A percentile compares a stretch with the other conserved stretches of the same genome.
phyloP scores from a whole-genome alignment of 2,329 filamentous ascomycete genomes.

The Fusarium abutilonis region DNA sequence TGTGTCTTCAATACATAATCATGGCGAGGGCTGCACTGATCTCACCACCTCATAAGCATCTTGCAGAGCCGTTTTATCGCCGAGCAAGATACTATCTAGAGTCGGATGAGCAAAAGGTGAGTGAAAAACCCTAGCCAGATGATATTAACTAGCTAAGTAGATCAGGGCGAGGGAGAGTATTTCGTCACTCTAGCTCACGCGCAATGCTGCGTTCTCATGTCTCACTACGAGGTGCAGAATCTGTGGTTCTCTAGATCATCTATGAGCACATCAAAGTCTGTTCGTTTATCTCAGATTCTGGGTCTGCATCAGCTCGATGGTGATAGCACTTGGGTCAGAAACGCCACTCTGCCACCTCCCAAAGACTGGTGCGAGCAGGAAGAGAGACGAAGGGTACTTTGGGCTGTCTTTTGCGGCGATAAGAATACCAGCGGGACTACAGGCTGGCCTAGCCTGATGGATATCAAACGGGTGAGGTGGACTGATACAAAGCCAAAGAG shows the following conservation, averaged over 20 bases:
- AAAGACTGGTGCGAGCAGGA: conserved; percentile 78
- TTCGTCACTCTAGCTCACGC: conserved; percentile 71
- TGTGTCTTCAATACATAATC: conserved; percentile 43
- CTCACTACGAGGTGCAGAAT: conserved; percentile 80
- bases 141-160: not conserved
- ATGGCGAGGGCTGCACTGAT: conserved; percentile 32
- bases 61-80: conserved; percentile 36
- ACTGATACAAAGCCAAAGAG: fast-evolving
- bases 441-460: conserved; percentile 84
- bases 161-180: conserved; percentile 40
- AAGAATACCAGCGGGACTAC: conserved; percentile 85
- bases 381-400: conserved; percentile 83
- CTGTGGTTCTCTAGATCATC: conserved; percentile 86
- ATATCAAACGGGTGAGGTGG: conserved; percentile 68
- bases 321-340: conserved; percentile 62
- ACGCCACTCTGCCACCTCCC: conserved; percentile 76
- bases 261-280: conserved; percentile 76
- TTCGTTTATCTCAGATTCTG: conserved; percentile 79
- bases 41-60: conserved; percentile 20
- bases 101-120: conserved; percentile 40
- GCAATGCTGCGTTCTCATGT: conserved; percentile 78
- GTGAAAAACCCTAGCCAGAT: fast-evolving
- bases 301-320: conserved; percentile 80
- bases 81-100: conserved; percentile 39
- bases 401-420: conserved; percentile 81